Base-by-base conservation (phyloP, 2,329 filamentous ascomycete species). In the Aureobasidium sp. region DNA sequence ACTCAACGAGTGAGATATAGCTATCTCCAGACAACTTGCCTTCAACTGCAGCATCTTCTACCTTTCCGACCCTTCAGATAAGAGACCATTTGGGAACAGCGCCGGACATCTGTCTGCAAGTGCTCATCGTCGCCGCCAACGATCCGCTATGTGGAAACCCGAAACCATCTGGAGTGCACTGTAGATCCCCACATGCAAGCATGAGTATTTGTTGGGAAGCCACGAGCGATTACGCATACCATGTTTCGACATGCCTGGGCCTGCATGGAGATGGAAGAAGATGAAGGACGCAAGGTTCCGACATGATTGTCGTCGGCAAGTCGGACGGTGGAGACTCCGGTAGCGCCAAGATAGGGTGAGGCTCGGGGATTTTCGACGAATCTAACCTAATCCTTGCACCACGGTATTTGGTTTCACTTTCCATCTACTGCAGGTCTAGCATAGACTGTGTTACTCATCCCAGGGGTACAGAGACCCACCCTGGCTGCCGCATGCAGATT, bases 151-250 rank as follows among this genome's bases (percentile, higher is more conserved):
- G 52, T 17, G 19, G 15, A 54, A 39, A 11, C 27, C 52, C 52
- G 37, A 54, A 42, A 8, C 52, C 17, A 33, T 54, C n/a, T 31
- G 52, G 37, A 54, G 19, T 31, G 52, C 52, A 54, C 27, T 24
- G 52, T 39, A 54, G 52, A 54, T 42, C 52, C 29, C 45, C 24
- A 42, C 52, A 24, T 5, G 31, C 52, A 29, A 42, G 52, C 52
- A 40, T 54, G 12, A 40, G 14, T 39, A 17, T 17, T 54, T 54
- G 52, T 54, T 54, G 52, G 12, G 52, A 54, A 54, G 52, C 52
- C 52, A 54, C 52, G 52, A 31, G 52, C 52, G 27, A 31, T 15
- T 5, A 8, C 27, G 24, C 37, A 54, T 53, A 42, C 52, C 52
- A 42, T 42, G 19, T 44, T 44, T 39, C 33, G 52, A 54, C 37